Evolutionary conservation across 1,284 basidiomycete species (phyloP).

Genomic region (Mycena citricolor): DNA sequence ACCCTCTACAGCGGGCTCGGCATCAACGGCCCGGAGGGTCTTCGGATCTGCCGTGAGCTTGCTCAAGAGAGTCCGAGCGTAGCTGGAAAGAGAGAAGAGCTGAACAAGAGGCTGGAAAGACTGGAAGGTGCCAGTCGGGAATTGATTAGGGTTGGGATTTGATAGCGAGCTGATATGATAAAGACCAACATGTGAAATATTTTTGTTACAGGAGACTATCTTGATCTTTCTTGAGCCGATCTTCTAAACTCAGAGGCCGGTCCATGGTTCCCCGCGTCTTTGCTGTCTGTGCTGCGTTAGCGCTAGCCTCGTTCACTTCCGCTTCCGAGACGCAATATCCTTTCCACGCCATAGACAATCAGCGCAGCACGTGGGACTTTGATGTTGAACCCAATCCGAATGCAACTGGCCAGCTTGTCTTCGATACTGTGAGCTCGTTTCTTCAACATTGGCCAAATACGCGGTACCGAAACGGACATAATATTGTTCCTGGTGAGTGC

Average conservation of each 20-base stretch:
- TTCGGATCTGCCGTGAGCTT: constrained; percentile 49
- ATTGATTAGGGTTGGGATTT: constrained; percentile 7
- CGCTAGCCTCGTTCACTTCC: neutral
- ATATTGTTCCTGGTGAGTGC: constrained; percentile 36
- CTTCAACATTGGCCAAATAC: constrained; percentile 55
- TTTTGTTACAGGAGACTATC: too few relatives aligned
- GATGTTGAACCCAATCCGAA: constrained; percentile 26
- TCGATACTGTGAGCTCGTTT: constrained; percentile 41
- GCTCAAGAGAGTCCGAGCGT: constrained; percentile 54
- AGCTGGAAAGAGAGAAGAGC: constrained; percentile 47
- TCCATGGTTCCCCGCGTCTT: too few relatives aligned
- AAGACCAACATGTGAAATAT: too few relatives aligned
- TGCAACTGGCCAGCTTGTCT: constrained; percentile 41
- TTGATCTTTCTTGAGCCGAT: too few relatives aligned
- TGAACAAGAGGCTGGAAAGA: constrained; percentile 52
- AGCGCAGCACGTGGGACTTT: constrained; percentile 23
- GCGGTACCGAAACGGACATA: constrained; percentile 43
- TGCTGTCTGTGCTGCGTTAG: neutral
- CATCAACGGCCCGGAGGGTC: constrained; percentile 46
- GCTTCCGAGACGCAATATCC: neutral
- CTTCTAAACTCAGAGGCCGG: too few relatives aligned
- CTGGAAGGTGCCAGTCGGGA: constrained; percentile 52
- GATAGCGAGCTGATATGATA: too few relatives aligned
- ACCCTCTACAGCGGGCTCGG: constrained; percentile 44
- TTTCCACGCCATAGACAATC: neutral